Base-by-base conservation (phyloP, 176 grass and related monocot species). In the Aegilops tauschii region DNA sequence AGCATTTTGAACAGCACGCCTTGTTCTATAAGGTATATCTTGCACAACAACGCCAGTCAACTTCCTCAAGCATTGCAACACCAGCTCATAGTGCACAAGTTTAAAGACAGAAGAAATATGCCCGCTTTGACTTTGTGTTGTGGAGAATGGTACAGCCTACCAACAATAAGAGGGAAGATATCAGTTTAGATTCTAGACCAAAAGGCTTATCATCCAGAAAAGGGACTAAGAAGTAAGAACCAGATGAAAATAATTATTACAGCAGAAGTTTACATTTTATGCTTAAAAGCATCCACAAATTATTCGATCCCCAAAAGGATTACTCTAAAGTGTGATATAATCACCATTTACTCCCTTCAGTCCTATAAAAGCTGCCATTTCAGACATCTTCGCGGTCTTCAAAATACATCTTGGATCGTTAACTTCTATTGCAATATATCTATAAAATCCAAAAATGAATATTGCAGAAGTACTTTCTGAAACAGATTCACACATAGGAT, bases 21-120 rank as follows among this genome's bases (percentile, higher is more conserved):
- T 92, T 50, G 92, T 95, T 58, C 50, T 89, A 74, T 88, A 91
- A 66, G 96, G 92, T 88, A 98, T 88, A 54, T 86, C 96, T 86
- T 94, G 82, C 74, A 95, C 66, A 74, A 66, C 64, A 81, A 90
- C 50, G 70, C 89, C 83, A 70, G 73, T 86, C 61, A 98, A 73
- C 80, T 85, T 95, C 90, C 88, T 98, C 61, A 98, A 72, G 88
- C 84, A 94, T 84, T 95, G 95, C 28, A 86, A 83, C 21, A 91
- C 92, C 65, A 72, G n/a, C 28, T 88, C 90, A 83, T 98, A 88
- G 77, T 98, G 86, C 40, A 78, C 64, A 23, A 98, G 86, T 78
- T 98, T 98, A 84, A 94, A 95, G 61, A 95, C 89, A 59, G 93
- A 93, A 61, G 78, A 89, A 79, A 82, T 42, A 77, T 84, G 86